Percentiles rank a stretch among this genome's conserved stretches.
phyloP scores from a whole-genome alignment of 2,329 filamentous ascomycete species.

The Orbilia quercus region DNA sequence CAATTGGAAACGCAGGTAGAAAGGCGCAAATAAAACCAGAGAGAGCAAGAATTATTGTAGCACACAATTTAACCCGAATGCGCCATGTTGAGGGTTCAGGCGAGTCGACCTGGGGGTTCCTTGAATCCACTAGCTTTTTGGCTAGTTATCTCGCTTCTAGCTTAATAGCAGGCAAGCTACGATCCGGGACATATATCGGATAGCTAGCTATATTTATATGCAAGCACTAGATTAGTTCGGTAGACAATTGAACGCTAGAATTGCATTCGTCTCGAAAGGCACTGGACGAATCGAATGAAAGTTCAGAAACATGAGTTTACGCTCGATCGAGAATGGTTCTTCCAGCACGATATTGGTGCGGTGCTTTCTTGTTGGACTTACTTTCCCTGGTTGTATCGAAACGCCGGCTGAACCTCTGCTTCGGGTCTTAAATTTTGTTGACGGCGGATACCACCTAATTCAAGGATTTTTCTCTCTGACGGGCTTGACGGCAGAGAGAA shows the following conservation, averaged over 20 bases:
- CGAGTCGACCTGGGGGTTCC: conserved; percentile 21
- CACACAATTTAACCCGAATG: conserved; percentile 49
- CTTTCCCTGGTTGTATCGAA: conserved; percentile 56
- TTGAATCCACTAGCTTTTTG: conserved; percentile 36
- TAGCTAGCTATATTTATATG: conserved; percentile 20
- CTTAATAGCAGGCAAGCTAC: conserved; percentile 23
- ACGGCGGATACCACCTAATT: conserved; percentile 44
- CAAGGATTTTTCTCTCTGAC: conserved; percentile 49
- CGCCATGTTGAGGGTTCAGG: conserved; percentile 18
- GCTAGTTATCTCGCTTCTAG: conserved; percentile 54
- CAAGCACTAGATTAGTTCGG: conserved; percentile 31
- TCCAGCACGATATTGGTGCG: conserved; percentile 49
- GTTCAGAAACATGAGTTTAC: conserved; percentile 28
- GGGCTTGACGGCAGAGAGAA: conserved; percentile 35
- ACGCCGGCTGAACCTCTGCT: conserved; percentile 51
- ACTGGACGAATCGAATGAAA: conserved; percentile 30
- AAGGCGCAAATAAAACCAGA: conserved; percentile 23
- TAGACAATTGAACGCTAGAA: conserved; percentile 50
- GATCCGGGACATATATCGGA: conserved; percentile 53
- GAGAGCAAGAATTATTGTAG: conserved; percentile 22
- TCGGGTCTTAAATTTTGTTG: conserved; percentile 55
- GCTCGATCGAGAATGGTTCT: conserved; percentile 47
- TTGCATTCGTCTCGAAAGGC: conserved; percentile 45
- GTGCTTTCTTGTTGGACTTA: conserved; percentile 57
- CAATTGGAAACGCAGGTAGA: conserved; percentile 43